Conservation (phyloP, 805 yeast species). For the Hanseniaspora nectarophila region DNA sequence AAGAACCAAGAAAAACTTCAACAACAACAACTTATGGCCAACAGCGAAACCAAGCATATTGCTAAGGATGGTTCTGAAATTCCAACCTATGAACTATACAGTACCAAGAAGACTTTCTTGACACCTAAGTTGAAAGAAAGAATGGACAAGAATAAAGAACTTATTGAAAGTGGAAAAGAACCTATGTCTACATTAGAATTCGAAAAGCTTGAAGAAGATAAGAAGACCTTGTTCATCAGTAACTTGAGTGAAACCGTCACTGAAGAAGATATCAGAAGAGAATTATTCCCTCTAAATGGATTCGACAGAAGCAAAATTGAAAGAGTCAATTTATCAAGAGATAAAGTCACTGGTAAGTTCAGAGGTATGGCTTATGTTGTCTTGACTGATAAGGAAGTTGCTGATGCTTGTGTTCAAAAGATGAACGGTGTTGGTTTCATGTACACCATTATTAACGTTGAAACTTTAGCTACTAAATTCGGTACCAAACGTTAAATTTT, state of each 20-base stretch:
- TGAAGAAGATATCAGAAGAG: conserved; percentile 66
- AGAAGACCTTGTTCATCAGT: conserved; percentile 77
- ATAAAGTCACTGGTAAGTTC: conserved; percentile 85
- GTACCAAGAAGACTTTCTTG: conserved; percentile 46
- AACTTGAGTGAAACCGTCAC: conserved; percentile 77
- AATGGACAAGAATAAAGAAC: conserved; percentile 22
- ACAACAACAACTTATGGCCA: conserved; percentile 27
- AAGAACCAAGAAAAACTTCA: conserved; percentile 26
- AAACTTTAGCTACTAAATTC: conserved; percentile 39
- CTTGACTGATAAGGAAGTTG: conserved; percentile 53
- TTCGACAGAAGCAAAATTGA: conserved; percentile 48
- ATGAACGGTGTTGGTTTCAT: conserved; percentile 88
- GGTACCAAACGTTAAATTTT: neutral
- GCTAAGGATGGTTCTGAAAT: conserved; percentile 30
- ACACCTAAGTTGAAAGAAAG: conserved; percentile 25
- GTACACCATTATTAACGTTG: conserved; percentile 65
- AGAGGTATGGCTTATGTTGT: conserved; percentile 94
- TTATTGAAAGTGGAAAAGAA: conserved; percentile 33
- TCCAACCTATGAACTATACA: conserved; percentile 38
- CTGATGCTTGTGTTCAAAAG: conserved; percentile 62
- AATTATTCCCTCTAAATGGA: conserved; percentile 43
- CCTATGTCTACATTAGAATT: conserved; percentile 32
- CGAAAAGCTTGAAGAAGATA: conserved; percentile 61
- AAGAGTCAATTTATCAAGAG: conserved; percentile 75
- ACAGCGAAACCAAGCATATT: conserved; percentile 7